Evolutionary conservation across 495 filamentous ascomycete species (phyloP).

Genomic region (Neurospora intermedia): DNA sequence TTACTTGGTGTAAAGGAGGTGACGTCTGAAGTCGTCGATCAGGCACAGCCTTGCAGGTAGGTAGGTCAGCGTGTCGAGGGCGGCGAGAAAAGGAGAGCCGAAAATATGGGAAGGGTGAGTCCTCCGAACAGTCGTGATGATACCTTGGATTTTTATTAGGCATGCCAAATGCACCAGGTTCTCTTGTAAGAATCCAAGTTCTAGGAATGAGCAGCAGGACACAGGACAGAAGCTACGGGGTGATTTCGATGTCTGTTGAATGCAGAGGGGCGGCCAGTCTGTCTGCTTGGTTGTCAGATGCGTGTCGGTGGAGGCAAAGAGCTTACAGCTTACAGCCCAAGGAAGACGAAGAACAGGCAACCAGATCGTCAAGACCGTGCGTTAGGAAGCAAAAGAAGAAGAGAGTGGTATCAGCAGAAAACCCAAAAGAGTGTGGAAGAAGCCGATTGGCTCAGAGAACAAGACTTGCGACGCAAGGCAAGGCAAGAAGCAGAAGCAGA

Average conservation of each 20-base stretch:
- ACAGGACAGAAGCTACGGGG: background rate
- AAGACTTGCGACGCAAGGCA: background rate
- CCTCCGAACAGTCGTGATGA: constrained; percentile 1
- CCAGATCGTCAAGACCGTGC: constrained; percentile 19
- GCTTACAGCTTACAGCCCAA: background rate
- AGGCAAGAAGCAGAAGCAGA: background rate
- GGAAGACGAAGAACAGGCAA: background rate
- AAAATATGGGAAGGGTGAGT: background rate
- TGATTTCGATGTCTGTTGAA: background rate
- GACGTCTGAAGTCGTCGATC: constrained; percentile 28
- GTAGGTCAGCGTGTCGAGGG: background rate
- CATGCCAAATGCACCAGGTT: background rate
- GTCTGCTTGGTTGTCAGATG: background rate
- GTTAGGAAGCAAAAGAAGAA: background rate
- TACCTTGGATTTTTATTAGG: constrained; percentile 8
- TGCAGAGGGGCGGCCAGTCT: background rate
- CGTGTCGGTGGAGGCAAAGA: background rate
- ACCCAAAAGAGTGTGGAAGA: background rate
- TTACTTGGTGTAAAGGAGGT: constrained; percentile 3
- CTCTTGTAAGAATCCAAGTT: background rate
- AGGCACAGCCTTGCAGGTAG: constrained; percentile 17
- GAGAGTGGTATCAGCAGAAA: background rate
- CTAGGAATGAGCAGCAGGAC: background rate
- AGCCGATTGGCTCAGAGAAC: background rate
- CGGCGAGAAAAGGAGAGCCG: background rate